phyloP scores from a whole-genome alignment of 2,329 filamentous ascomycete genomes.

The Moelleriella libera region DNA sequence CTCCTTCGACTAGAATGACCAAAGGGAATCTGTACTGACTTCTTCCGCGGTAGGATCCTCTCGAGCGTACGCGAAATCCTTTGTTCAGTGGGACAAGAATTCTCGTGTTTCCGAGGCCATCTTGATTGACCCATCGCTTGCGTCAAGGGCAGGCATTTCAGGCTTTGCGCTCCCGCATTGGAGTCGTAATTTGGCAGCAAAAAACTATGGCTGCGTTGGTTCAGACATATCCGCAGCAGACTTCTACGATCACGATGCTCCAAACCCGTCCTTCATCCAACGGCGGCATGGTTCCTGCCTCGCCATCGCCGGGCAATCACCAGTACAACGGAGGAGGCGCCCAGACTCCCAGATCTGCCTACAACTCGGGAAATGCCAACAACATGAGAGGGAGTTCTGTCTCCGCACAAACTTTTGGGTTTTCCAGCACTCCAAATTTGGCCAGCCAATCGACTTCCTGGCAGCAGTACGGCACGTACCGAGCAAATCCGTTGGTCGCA shows the following conservation, averaged over 20 bases:
- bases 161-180: background rate
- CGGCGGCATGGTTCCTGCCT: slow-evolving; percentile 29
- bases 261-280: slow-evolving; percentile 54
- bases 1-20: too few relatives aligned
- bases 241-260: slow-evolving; percentile 59
- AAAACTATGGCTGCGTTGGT: slow-evolving; percentile 70
- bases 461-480: slow-evolving; percentile 34
- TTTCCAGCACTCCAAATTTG: slow-evolving; percentile 55
- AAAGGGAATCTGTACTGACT: too few relatives aligned
- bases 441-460: slow-evolving; percentile 34
- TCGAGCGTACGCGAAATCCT: too few relatives aligned
- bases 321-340: slow-evolving; percentile 29
- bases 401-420: slow-evolving; percentile 64
- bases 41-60: too few relatives aligned
- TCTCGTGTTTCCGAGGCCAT: background rate
- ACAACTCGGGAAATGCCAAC: slow-evolving; percentile 18
- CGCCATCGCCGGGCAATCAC: slow-evolving; percentile 34
- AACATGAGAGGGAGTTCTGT: slow-evolving; percentile 41
- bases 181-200: background rate
- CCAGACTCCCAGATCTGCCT: slow-evolving; percentile 17
- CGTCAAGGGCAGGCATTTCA: background rate
- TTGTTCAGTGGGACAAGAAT: too few relatives aligned
- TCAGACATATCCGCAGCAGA: slow-evolving; percentile 67
- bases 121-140: background rate
- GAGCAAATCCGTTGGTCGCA: slow-evolving; percentile 31